phyloP scores from a whole-genome alignment of 75 land plant species.

The Picea glauca region DNA sequence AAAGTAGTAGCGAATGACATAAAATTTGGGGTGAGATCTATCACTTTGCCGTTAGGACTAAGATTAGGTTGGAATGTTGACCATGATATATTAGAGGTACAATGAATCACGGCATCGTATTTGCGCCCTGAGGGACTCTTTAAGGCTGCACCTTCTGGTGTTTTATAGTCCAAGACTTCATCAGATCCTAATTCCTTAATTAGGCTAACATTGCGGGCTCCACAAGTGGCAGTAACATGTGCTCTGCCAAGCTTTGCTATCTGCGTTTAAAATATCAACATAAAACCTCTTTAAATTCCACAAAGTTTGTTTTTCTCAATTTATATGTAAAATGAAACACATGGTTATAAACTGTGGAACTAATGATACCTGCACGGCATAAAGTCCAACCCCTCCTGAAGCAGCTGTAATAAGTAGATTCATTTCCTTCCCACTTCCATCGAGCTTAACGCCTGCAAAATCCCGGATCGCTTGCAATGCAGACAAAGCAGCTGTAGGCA shows the following conservation, averaged over 20 bases:
- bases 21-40: constrained; percentile 56
- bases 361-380: constrained; percentile 42
- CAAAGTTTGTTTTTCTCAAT: not conserved
- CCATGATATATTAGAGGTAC: constrained; percentile 46
- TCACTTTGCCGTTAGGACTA: constrained; percentile 51
- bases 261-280: constrained; percentile 12
- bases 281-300: not conserved
- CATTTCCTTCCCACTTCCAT: constrained; percentile 19
- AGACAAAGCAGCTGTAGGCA: constrained; percentile 32
- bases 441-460: constrained; percentile 34
- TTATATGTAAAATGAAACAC: not conserved
- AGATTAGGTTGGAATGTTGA: constrained; percentile 59
- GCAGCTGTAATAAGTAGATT: constrained; percentile 52
- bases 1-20: constrained; percentile 21
- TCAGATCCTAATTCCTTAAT: constrained; percentile 45
- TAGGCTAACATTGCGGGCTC: constrained; percentile 37
- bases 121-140: constrained; percentile 56
- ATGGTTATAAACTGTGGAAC: not conserved
- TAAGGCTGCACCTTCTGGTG: constrained; percentile 35
- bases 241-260: constrained; percentile 43
- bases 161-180: constrained; percentile 46
- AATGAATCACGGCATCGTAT: constrained; percentile 68
- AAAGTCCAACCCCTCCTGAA: constrained; percentile 51
- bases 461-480: constrained; percentile 37
- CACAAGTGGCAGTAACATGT: constrained; percentile 56